Base-by-base conservation (phyloP, 768 basidiomycete species). In the Xerocomus spinulosus region DNA sequence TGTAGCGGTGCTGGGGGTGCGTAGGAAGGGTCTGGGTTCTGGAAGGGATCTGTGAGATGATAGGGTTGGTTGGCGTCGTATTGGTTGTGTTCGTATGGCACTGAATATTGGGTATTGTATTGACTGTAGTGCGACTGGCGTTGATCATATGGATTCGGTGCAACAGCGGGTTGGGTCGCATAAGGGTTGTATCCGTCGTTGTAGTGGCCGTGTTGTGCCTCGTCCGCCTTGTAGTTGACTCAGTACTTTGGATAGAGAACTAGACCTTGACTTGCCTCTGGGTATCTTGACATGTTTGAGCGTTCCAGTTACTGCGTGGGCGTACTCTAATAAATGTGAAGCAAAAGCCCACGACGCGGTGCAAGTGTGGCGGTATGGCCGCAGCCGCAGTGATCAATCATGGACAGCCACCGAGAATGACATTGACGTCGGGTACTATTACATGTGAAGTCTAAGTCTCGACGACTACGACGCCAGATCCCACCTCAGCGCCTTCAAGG, bases 131-230 rank as follows among this genome's bases (percentile, higher is more conserved):
- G 61, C 14, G 67, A 64, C 52, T 70, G 70, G 38, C 33, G 50
- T 34, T 69, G 73, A 50, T 76, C 75, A 50, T 73, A 74, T 6
- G 73, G 73, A 39, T 66, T 68, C 38, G 68, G 60, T 23, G 66
- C 57, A 7, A 25, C 37, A 5, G 42, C 8, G 12, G 52, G 60
- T n/a, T 64, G 56, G 23, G 67, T 51, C 42, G 67, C 57, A 52
- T 83, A 80, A 8, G 78, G 74, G 51, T 69, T 71, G 63, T 82
- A 82, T 0, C 83, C 82, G 49, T 87, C 84, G 58, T 85, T 83
- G 65, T 86, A 84, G 47, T 76, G 77, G 24, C 77, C 66, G 15
- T 69, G 74, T 53, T 83, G 83, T 13, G 73, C 79, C 63, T 86
- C 82, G 63, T 87, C 82, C 4, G 80, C 75, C 81, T 85, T 45